Evolutionary conservation across 2,329 filamentous ascomycete species (phyloP).

Genomic region (Fusarium sterilihyphosum): DNA sequence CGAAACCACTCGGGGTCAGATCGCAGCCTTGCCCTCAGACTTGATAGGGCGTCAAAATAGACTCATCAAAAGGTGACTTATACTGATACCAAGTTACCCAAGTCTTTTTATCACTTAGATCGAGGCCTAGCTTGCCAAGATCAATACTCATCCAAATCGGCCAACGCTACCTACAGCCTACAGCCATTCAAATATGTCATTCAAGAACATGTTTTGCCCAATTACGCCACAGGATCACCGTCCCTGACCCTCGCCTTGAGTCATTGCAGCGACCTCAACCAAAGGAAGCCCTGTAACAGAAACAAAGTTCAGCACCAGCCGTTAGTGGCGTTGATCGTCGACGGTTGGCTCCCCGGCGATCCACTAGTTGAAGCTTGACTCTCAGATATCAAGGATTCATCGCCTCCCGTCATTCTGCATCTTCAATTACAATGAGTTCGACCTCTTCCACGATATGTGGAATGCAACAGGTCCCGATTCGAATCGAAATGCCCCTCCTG

Average conservation of each 20-base stretch:
- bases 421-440: constrained; percentile 1
- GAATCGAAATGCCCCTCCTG: constrained; percentile 34
- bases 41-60: no score
- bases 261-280: not conserved
- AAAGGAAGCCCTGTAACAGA: not conserved
- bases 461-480: constrained; percentile 40
- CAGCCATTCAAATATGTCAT: not conserved
- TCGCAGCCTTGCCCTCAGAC: not conserved
- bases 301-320: constrained; percentile 13
- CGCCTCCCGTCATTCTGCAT: not conserved
- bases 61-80: no score
- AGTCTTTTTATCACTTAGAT: no score
- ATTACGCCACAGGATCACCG: constrained; percentile 7
- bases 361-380: not conserved
- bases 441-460: constrained; percentile 29
- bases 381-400: not conserved
- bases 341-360: not conserved
- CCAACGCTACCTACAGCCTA: not conserved
- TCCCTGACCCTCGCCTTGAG: not conserved
- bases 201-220: not conserved
- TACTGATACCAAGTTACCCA: no score
- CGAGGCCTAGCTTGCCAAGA: constrained; percentile 24
- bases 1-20: not conserved
- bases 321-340: constrained; percentile 17
- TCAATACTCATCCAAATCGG: constrained; percentile 33